Evolutionary conservation across 73 alveolate genomes (phyloP).

Genomic region (Paramecium octaurelia): DNA sequence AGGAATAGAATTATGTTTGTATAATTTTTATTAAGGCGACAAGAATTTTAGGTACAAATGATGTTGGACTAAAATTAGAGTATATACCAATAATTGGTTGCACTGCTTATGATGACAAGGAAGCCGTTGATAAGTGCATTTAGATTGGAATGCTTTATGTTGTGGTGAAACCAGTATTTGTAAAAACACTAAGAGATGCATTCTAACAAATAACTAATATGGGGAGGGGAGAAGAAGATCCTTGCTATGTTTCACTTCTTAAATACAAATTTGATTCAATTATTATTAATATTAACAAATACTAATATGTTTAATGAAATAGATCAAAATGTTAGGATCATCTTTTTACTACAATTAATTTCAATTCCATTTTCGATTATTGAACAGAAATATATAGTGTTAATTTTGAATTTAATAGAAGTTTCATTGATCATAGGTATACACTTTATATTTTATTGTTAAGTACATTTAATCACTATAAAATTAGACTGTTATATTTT

Average conservation of each 20-base stretch:
- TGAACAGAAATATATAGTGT: not conserved
- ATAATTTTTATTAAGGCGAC: not conserved
- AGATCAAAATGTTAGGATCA: not conserved
- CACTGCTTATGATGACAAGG: slow-evolving; percentile 38
- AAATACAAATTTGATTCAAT: not conserved
- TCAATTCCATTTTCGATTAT: not conserved
- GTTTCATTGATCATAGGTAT: not conserved
- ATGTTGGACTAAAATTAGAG: not conserved
- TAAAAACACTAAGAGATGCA: not conserved
- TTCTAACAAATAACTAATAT: not conserved
- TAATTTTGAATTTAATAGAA: not conserved
- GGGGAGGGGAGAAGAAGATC: not conserved
- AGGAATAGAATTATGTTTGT: not conserved
- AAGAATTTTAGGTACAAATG: not conserved
- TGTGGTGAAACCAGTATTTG: slow-evolving; percentile 19
- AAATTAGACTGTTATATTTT: not conserved
- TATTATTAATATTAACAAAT: not conserved
- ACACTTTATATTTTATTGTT: not conserved
- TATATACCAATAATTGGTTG: slow-evolving; percentile 16
- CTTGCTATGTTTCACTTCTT: not conserved
- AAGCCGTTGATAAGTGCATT: not conserved
- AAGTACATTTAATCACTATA: not conserved
- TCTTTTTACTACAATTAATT: not conserved
- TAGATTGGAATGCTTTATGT: slow-evolving; percentile 32
- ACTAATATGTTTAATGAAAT: not conserved